Evolutionary conservation across 2,329 filamentous ascomycete species (phyloP), one percentile per base, ranked within the genome.

Genomic region (Amylocarpus encephaloides): DNA sequence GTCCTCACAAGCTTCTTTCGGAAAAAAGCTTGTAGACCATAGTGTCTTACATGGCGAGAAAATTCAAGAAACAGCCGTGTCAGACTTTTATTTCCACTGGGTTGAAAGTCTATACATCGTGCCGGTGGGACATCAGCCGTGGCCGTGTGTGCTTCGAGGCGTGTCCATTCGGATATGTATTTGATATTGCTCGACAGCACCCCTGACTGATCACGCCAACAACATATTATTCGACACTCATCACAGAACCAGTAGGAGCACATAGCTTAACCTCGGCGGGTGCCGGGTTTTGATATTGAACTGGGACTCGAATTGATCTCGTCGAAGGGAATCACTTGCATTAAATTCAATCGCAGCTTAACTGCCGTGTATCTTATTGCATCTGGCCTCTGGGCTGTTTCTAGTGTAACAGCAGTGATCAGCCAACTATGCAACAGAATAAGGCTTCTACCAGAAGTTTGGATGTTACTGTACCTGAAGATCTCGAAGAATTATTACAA

Each of bases 21-120:
- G 10, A 40, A 11, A 40, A 40, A 36, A 40, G 10, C 16, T 5
- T n/a, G 13, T 18, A 15, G 38, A 18, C 13, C 38, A 15, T 11
- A 19, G 13, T 18, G 38, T 33, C 19, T 45, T 41, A 34, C 43
- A 54, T 76, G 82, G 64, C 75, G 80, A 59, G 66, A 69, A 9
- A 66, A 82, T 32, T 73, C 83, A 30, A 16, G 13, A 19, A 49
- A 71, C 73, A 2, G 68, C 73, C 40, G 71, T 71, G 29, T 82
- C 83, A 59, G 63, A 65, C 3, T 69, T 68, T 5, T 74, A 77
- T 59, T 43, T 50, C 50, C 32, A 84, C 81, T 9, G 71, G 43
- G 29, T 29, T 42, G 43, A 52, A 42, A 18, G 40, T 36, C 34
- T 35, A 53, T 32, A 55, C 42, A 54, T 50, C 52, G 44, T 49